Base-by-base conservation (phyloP, 192 early-diverging fungal species). In the Rhizoclosmatium sp. region DNA sequence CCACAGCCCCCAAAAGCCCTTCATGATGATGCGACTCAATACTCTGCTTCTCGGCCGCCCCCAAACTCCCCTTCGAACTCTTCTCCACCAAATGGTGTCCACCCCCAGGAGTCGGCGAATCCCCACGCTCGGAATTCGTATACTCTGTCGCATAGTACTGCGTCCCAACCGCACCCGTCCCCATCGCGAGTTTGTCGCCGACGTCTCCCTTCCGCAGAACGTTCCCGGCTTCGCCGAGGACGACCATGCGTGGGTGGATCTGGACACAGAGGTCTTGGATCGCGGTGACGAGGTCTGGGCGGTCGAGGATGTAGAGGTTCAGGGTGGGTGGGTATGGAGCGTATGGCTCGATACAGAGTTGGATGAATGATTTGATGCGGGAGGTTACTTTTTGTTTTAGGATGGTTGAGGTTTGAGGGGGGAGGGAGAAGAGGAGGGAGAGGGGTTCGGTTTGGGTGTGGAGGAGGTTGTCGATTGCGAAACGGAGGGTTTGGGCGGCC, bases 401-500 rank as follows among this genome's bases (percentile, higher is more conserved):
- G 19, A 78, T 21, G 14, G 76, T 78, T 23, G 39, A 69, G 10
- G 45, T 78, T 41, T 14, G 19, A 4, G 76, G 51, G 19, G 76
- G 76, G 19, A 78, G 61, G 40, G 47, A 23, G 51, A 68, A 65
- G 40, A 78, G 7, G 51, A 78, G 44, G 40, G 23, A 40, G 45
- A 78, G 47, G 14, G 12, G 46, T 56, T 78, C 76, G 16, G 40
- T 23, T 1, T 44, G 48, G 48, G 76, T 58, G 42, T 78, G 42
- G 61, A 69, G 69, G 23, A 78, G 56, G 66, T 78, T 68, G 61
- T 78, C 76, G 65, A 78, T 65, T 23, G 51, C 65, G 76, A 78
- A 78, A 2, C 76, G 62, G 64, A 78, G 66, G 39, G 76, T 78
- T 68, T 78, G 76, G 40, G 76, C 76, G 9, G 76, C 76, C 76